Percentiles rank a stretch among this genome's conserved stretches.
Conservation (phyloP, 2,329 filamentous ascomycete genomes). For the Ascochyta viciae-villosae region DNA sequence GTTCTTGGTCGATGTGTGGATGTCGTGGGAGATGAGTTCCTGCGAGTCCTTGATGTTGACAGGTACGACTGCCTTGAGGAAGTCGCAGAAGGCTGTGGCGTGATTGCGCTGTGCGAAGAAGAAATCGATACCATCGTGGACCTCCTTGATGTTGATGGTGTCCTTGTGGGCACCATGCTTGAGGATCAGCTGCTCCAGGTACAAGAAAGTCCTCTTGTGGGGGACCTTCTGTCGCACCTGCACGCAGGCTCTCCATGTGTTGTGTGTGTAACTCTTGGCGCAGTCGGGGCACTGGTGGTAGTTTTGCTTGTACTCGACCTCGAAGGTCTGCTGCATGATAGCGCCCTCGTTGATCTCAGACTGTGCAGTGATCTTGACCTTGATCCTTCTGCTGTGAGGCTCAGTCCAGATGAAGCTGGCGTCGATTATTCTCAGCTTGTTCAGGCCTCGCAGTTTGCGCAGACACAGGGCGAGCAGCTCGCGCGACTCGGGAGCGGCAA, state of each 20-base stretch:
- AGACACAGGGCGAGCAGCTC: constrained; percentile 92
- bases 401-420: constrained; percentile 98
- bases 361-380: constrained; percentile 95
- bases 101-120: constrained; percentile 90
- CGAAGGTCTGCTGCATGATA: constrained; percentile 89
- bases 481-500: constrained; percentile 83
- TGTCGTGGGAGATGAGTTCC: constrained; percentile 91
- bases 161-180: constrained; percentile 84
- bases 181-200: constrained; percentile 91
- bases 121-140: constrained; percentile 94
- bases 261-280: constrained; percentile 93
- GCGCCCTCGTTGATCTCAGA: constrained; percentile 70
- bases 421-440: constrained; percentile 93
- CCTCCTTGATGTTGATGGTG: constrained; percentile 97
- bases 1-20: constrained; percentile 86
- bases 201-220: constrained; percentile 87
- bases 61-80: constrained; percentile 81
- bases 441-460: constrained; percentile 82
- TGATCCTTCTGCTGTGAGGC: constrained; percentile 89
- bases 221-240: constrained; percentile 97
- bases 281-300: constrained; percentile 90
- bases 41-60: constrained; percentile 83
- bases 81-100: constrained; percentile 91
- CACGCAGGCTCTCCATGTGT: constrained; percentile 91
- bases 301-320: constrained; percentile 90